Evolutionary conservation across 495 filamentous ascomycete species (phyloP).

Genomic region (Aspergillus ellipticus): DNA sequence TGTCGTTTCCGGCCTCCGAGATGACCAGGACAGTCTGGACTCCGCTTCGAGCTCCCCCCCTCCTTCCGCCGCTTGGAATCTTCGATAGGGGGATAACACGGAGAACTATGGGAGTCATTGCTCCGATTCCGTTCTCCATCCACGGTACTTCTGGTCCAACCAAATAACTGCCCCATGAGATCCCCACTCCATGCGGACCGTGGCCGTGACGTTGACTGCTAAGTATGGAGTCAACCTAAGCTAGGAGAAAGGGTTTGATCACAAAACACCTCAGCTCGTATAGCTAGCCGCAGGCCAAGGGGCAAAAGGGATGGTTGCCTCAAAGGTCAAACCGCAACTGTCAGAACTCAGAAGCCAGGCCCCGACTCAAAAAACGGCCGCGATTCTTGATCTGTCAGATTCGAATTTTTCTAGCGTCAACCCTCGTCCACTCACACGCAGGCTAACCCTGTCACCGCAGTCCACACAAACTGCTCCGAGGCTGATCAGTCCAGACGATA

Average conservation of each 20-base stretch:
- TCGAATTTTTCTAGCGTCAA: neutral
- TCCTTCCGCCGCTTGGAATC: neutral
- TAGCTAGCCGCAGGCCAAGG: neutral
- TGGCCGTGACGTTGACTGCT: neutral
- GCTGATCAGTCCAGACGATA: too few species aligned
- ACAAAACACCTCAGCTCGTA: too few species aligned
- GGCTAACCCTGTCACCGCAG: too few species aligned
- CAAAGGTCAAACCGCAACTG: neutral
- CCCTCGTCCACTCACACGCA: neutral
- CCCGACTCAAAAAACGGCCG: neutral
- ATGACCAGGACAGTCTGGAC: neutral
- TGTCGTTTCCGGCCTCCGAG: neutral
- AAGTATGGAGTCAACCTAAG: too few species aligned
- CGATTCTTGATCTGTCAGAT: neutral
- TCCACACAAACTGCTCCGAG: neutral
- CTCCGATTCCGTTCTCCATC: neutral
- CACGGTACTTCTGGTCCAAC: conserved; percentile 1
- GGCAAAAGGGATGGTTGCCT: neutral
- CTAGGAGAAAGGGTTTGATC: too few species aligned
- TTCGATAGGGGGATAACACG: neutral
- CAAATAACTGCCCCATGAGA: neutral
- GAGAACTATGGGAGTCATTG: neutral
- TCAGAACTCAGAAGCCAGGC: too few species aligned
- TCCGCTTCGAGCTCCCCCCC: neutral
- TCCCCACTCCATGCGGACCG: neutral